Percentiles rank a stretch among this genome's conserved stretches.
Conservation (phyloP, 805 yeast genomes). For the Komagataella phaffii region DNA sequence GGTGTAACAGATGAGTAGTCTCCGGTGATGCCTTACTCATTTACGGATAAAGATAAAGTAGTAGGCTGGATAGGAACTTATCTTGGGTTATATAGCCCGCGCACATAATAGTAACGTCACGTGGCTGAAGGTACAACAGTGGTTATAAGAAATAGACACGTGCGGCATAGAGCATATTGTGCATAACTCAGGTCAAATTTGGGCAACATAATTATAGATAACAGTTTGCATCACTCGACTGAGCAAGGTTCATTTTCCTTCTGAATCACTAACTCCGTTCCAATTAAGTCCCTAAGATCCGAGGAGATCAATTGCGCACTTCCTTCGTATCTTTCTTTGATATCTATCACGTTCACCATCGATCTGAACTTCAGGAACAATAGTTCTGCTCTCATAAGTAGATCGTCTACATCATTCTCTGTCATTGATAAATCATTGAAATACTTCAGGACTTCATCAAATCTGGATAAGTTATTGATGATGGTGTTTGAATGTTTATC, state of each 20-base stretch:
- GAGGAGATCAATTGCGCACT: constrained; percentile 22
- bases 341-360: constrained; percentile 67
- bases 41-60: neutral
- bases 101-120: neutral
- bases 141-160: neutral
- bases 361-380: constrained; percentile 70
- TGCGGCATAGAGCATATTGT: neutral
- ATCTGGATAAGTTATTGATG: constrained; percentile 55
- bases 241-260: constrained; percentile 25
- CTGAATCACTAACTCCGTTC: constrained; percentile 48
- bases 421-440: constrained; percentile 76
- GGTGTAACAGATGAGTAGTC: neutral
- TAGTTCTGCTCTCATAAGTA: constrained; percentile 74
- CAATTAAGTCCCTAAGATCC: constrained; percentile 46
- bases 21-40: neutral
- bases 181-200: neutral
- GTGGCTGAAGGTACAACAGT: neutral
- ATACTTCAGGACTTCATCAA: constrained; percentile 86
- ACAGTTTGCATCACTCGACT: neutral
- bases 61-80: neutral
- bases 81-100: neutral
- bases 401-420: constrained; percentile 58
- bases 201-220: neutral
- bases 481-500: constrained; percentile 78
- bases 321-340: constrained; percentile 14